Evolutionary conservation across 257 asterid species (phyloP).

Genomic region (Solanum paucissectum): DNA sequence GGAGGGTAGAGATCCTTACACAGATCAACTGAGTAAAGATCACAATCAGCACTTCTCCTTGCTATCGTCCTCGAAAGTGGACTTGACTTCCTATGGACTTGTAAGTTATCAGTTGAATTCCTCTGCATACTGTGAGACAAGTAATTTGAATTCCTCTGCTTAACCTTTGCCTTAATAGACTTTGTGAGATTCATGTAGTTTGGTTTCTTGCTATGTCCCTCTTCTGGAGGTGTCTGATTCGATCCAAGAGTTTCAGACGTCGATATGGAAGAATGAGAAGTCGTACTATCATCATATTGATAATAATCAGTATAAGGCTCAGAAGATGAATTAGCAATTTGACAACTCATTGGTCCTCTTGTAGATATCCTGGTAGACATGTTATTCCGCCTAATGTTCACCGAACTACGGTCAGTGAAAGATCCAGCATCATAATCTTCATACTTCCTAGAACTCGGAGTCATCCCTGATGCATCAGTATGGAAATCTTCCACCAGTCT

Average conservation of each 20-base stretch:
- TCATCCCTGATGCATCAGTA: conserved; percentile 16
- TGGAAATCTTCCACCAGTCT: conserved; percentile 25
- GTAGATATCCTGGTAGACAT: conserved; percentile 28
- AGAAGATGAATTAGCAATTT: conserved; percentile 37
- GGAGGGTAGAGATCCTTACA: conserved; percentile 42
- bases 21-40: conserved; percentile 24
- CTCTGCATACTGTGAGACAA: conserved; percentile 25
- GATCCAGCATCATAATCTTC: conserved; percentile 7
- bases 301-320: conserved; percentile 40
- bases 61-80: conserved; percentile 50
- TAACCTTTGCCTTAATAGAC: conserved; percentile 29
- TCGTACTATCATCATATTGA: conserved; percentile 49
- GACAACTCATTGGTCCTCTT: conserved; percentile 37
- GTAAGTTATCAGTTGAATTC: conserved; percentile 43
- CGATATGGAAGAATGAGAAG: conserved; percentile 60
- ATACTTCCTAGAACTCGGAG: conserved; percentile 17
- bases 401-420: conserved; percentile 27
- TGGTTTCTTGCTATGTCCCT: conserved; percentile 22
- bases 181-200: conserved; percentile 60
- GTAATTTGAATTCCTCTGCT: conserved; percentile 17
- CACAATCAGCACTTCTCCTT: conserved; percentile 54
- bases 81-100: conserved; percentile 37
- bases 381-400: conserved; percentile 17
- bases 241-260: conserved; percentile 53
- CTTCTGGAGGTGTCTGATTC: conserved; percentile 14